Base-by-base conservation (phyloP, 2,329 filamentous ascomycete species). In the Fusarium beomiforme region DNA sequence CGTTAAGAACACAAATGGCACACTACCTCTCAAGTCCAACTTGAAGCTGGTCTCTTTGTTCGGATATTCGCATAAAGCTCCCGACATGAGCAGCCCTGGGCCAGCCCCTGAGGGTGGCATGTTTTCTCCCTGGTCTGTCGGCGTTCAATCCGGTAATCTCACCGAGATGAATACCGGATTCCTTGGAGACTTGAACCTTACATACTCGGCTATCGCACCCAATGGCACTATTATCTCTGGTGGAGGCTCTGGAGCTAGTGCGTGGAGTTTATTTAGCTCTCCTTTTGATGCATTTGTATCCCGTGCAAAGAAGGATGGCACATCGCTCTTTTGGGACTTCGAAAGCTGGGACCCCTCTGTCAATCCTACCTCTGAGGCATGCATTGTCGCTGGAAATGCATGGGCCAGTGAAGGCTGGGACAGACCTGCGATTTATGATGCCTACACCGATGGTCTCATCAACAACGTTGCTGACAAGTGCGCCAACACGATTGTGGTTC, bases 341-440 rank as follows among this genome's bases (percentile, higher is more conserved):
- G 56, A 67, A 24, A 62, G 56, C 17, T 62, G 56, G 47, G 8
- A 67, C 9, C 64, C 64, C 2, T 3, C 1, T 6, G 63, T 60
- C 0, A 50, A 51, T 1, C 26, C 63, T 1, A 56, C 21, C 0
- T 51, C 64, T 1, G 86, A 91, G 5, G 89, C 92, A 56, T 54
- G 97, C 92, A 77, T 98, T 24, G 94, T 96, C 2, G 97, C 97
- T 79, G 91, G 90, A 60, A 97, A 92, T 75, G 88, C 86, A 26
- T 93, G 94, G 78, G 89, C 92, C 1, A 92, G 93, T 0, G 94
- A 97, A 80, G 93, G 92, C 1, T 93, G 88, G 79, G 87, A 93
- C 68, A 85, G 90, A 49, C 82, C 87, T 0, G 87, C 87, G 12
- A 85, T 95, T 26, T 87, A 88, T 51, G 93, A 97, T 75, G 91